Evolutionary conservation across 176 grass and related monocot genomes (phyloP), one percentile per base, ranked within the genome.

Genomic region (Musa acuminata): DNA sequence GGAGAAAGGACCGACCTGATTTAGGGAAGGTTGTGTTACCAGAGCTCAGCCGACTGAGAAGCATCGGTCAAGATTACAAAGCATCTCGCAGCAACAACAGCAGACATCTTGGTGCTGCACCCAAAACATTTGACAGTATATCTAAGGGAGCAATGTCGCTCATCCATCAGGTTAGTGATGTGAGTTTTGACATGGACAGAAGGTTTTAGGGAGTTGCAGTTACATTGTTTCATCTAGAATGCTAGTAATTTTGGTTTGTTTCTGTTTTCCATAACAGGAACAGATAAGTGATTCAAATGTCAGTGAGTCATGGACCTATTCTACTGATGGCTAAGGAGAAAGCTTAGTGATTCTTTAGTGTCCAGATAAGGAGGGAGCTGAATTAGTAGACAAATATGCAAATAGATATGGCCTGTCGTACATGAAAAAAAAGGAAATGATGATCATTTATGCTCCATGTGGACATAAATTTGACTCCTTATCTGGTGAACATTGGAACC

Each of bases 1-100:
- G 85, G 67, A 90, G 87, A 72, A 97, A 92, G 65, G 90, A 93
- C 35, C 63, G 93, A 16, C 93, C 93, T 0, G 85, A 97, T 67
- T 81, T 96, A 0, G 87, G 77, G 1, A 88, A 52, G 9, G 85
- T 88, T n/a, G 84, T 97, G 13, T 43, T 97, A 77, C 93, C 90
- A 0, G 93, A 90, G 82, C 85, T 97, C 11, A 52, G 57, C 66
- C 79, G 85, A 54, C 79, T 97, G 52, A 87, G 86, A 19, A 82
- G 78, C 52, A 62, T 97, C 60, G 87, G 51, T 16, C 64, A 57
- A 12, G 65, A 17, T 2, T 85, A 85, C 8, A 80, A 90, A 48
- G 29, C 78, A 3, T 11, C 68, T 51, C 81, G 78, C 23, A 53
- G 65, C 1, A 83, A 81, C 76, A 75, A 70, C 73, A 20, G 73